These are phyloP conservation scores for Gomphus sp. DNA, from an alignment of 1,284 basidiomycete genomes.

Conservation along the genomic window DNA sequence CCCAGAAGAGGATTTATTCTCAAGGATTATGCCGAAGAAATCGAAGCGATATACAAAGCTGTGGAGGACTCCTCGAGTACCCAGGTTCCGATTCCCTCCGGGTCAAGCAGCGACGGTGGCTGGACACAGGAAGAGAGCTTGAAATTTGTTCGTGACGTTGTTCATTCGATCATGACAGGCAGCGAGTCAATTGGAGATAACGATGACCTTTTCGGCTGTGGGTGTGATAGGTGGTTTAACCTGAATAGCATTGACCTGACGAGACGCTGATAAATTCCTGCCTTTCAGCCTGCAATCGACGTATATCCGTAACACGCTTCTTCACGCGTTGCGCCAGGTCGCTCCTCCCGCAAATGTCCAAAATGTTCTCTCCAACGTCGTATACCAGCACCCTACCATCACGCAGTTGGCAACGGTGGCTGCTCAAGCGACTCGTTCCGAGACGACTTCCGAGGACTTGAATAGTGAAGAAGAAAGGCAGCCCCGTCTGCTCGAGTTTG, in stretches of 20 bases:
- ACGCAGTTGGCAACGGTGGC: too few relatives aligned
- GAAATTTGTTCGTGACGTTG: constrained; percentile 12
- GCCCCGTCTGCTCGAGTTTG: too few relatives aligned
- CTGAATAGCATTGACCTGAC: too few relatives aligned
- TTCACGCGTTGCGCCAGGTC: constrained; percentile 17
- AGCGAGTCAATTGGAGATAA: constrained; percentile 4
- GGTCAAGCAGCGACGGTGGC: not conserved
- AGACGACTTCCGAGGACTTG: too few relatives aligned
- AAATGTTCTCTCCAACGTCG: constrained; percentile 18
- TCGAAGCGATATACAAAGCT: constrained; percentile 20
- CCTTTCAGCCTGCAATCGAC: constrained; percentile 20
- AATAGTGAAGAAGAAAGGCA: too few relatives aligned
- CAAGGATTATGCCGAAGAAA: constrained; percentile 23
- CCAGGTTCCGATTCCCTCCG: constrained; percentile 7
- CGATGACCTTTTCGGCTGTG: constrained; percentile 17
- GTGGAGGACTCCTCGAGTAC: constrained; percentile 13
- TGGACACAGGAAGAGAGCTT: constrained; percentile 18
- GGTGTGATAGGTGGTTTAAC: constrained; percentile 14
- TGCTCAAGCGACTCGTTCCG: too few relatives aligned
- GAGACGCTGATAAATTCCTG: not conserved
- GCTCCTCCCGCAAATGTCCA: constrained; percentile 15
- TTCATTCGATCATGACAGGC: constrained; percentile 11
- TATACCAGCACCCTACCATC: too few relatives aligned
- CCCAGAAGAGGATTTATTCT: constrained; percentile 20
- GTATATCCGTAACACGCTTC: constrained; percentile 22